Base-by-base conservation (phyloP, 2,329 filamentous ascomycete species). In the Hysterium pulicare region DNA sequence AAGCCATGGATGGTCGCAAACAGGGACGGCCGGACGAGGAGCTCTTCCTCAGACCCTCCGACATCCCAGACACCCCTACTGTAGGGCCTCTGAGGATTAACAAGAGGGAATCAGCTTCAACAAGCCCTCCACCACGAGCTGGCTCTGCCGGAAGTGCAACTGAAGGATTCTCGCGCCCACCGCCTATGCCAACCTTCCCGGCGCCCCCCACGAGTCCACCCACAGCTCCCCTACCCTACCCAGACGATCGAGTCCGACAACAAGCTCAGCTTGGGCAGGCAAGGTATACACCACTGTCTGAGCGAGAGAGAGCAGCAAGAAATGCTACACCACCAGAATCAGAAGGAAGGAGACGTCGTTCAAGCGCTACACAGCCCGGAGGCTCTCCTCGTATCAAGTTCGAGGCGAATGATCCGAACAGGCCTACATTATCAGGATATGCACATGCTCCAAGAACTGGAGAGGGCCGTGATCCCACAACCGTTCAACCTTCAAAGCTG, bases 81-180 rank as follows among this genome's bases (percentile, higher is more conserved):
- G 79, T 95, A 54, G 87, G 87, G 58, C 90, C 90, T 46, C 70
- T 95, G 68, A 82, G 88, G 59, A 94, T 95, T 64, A 84, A 84
- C 72, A 94, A 94, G 68, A 82, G 84, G 43, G 79, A 82, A 58
- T 69, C 38, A 57, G 68, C 28, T 21, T 71, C 75, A 37, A 69
- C 59, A 53, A 65, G 68, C 45, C 70, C 68, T 35, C 80, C 81
- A 55, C 79, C 78, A 38, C 74, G 57, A 57, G 58, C 65, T 60
- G 57, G 68, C 83, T 88, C 62, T 77, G 82, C 85, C 42, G 84
- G 82, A 42, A 86, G 83, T 70, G 85, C 59, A 24, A 62, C 50
- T 44, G 58, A 61, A 9, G 54, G 53, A 33, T 67, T 66, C 54
- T 65, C 61, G 50, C 63, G 62, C 44, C 64, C 65, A 13, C 64